Evolutionary conservation across 352 stramenopile species (phyloP).

Genomic region (Globisporangium polare): DNA sequence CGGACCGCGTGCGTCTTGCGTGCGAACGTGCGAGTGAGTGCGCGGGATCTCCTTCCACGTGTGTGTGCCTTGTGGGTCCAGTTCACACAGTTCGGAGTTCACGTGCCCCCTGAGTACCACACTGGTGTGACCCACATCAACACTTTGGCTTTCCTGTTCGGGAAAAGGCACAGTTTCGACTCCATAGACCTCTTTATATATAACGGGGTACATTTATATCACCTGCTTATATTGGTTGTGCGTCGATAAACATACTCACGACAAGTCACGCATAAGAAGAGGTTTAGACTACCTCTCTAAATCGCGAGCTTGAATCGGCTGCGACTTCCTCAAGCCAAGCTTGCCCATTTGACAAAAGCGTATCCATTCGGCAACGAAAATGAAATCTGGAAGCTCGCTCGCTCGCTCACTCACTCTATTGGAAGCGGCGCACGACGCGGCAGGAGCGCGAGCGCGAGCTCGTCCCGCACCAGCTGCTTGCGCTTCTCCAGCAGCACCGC

Average conservation of each 20-base stretch:
- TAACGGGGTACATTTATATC: neutral
- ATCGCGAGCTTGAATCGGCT: neutral
- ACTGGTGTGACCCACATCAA: neutral
- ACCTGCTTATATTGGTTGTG: neutral
- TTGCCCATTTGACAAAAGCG: neutral
- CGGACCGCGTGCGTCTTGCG: neutral
- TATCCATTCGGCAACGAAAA: neutral
- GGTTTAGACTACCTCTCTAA: too few relatives aligned
- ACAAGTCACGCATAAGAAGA: too few relatives aligned
- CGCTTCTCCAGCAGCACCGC: slow-evolving; percentile 22
- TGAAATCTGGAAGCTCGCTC: neutral
- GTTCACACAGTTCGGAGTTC: slow-evolving; percentile 6
- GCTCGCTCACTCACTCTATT: too few relatives aligned
- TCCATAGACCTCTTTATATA: neutral
- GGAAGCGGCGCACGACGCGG: neutral
- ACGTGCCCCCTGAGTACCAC: slow-evolving; percentile 2
- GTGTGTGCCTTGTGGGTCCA: slow-evolving; percentile 9
- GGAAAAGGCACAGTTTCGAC: slow-evolving; percentile 6
- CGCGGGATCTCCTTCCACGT: slow-evolving; percentile 9
- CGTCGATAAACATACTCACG: too few relatives aligned
- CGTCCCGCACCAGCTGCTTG: slow-evolving; percentile 21
- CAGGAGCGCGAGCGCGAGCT: slow-evolving; percentile 18
- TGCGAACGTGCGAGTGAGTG: neutral
- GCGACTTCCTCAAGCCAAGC: too few relatives aligned
- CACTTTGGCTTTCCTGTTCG: neutral